Evolutionary conservation across 177 flowering plant species (phyloP).

Genomic region (Vitis hybrid): DNA sequence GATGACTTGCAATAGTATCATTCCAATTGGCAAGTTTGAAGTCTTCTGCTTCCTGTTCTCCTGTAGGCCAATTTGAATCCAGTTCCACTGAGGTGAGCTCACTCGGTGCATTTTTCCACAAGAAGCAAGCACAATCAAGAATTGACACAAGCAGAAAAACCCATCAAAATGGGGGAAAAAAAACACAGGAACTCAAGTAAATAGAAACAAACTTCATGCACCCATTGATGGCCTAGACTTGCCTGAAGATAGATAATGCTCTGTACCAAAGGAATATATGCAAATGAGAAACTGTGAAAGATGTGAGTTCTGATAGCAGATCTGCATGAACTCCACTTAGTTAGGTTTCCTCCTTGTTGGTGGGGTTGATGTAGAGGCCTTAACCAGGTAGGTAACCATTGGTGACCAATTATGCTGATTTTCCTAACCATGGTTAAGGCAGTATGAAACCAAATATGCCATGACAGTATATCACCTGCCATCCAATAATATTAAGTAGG

Average conservation of each 20-base stretch:
- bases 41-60: constrained; percentile 3
- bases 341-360: not conserved
- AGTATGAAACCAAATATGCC: not conserved
- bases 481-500: not conserved
- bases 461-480: not conserved
- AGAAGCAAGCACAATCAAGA: too few species aligned
- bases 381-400: not conserved
- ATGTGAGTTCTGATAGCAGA: too few species aligned
- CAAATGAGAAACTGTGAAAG: too few species aligned
- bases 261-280: too few species aligned
- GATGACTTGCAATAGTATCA: constrained; percentile 19
- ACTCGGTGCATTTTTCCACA: not conserved
- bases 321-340: not conserved
- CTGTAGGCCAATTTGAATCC: not conserved
- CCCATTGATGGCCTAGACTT: too few species aligned
- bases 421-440: not conserved
- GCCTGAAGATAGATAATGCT: too few species aligned
- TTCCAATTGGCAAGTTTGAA: constrained; percentile 24
- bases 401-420: not conserved
- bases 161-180: not conserved
- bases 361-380: not conserved
- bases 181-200: not conserved
- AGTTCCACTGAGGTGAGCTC: not conserved
- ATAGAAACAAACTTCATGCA: not conserved
- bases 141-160: not conserved